A percentile compares a stretch with the other conserved stretches of the same genome.
Evolutionary conservation across 805 yeast genomes (phyloP).

Genomic region (Wickerhamiella musiphila): DNA sequence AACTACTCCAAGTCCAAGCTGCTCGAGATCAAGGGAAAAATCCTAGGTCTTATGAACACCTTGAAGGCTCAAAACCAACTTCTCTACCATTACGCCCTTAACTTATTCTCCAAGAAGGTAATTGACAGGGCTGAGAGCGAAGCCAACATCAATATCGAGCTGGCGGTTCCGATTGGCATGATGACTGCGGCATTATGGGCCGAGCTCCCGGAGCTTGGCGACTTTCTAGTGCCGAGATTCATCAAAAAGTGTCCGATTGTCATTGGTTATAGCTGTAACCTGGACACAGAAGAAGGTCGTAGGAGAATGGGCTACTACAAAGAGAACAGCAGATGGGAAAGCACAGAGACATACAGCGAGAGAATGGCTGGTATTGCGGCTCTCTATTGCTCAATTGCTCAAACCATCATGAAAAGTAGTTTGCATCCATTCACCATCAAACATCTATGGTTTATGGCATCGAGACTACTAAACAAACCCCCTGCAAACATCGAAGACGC

Average conservation of each 20-base stretch:
- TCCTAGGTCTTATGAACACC: conserved; percentile 32
- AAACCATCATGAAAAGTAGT: conserved; percentile 23
- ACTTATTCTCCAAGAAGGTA: conserved; percentile 68
- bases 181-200: conserved; percentile 39
- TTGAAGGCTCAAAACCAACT: conserved; percentile 30
- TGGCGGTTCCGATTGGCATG: conserved; percentile 65
- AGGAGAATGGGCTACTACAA: conserved; percentile 77
- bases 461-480: conserved; percentile 50
- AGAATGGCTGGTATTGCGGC: conserved; percentile 75
- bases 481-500: conserved; percentile 36
- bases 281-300: conserved; percentile 72
- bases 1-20: conserved; percentile 56
- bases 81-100: conserved; percentile 57
- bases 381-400: conserved; percentile 59
- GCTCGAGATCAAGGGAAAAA: conserved; percentile 25
- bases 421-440: conserved; percentile 40
- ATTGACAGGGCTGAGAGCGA: conserved; percentile 90
- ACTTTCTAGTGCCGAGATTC: conserved; percentile 55
- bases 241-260: conserved; percentile 82
- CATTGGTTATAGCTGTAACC: conserved; percentile 61
- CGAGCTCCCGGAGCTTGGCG: conserved; percentile 33
- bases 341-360: conserved; percentile 59
- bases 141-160: conserved; percentile 57
- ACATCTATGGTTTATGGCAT: conserved; percentile 52
- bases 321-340: conserved; percentile 27